Conservation (phyloP, 2,329 filamentous ascomycete genomes). For the Trichocomaceae sp. region DNA sequence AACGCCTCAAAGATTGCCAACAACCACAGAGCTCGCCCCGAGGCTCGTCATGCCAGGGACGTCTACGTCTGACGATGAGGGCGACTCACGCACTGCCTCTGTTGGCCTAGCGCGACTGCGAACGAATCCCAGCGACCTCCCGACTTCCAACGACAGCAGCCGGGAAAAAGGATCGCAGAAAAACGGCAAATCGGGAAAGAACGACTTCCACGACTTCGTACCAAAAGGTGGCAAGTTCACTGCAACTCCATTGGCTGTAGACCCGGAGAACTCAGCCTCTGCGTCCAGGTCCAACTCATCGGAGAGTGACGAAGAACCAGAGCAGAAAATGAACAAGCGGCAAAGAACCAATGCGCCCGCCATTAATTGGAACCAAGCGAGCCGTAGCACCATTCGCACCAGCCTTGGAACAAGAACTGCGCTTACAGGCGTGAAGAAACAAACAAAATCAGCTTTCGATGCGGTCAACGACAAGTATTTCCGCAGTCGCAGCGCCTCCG, state of each 20-base stretch:
- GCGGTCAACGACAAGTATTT: conserved; percentile 33
- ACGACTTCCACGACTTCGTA: conserved; percentile 31
- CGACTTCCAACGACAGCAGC: conserved; percentile 20
- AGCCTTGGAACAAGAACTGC: conserved; percentile 30
- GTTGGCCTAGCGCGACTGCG: conserved; percentile 35
- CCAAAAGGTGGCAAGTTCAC: conserved; percentile 33
- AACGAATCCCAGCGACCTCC: conserved; percentile 17
- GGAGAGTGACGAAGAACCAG: conserved; percentile 15
- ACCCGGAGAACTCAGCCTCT: conserved; percentile 25
- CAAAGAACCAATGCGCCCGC: conserved; percentile 21
- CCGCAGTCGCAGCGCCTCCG: conserved; percentile 32
- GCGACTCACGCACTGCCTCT: conserved; percentile 43
- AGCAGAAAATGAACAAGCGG: conserved; percentile 12
- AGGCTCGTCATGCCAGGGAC: conserved; percentile 1
- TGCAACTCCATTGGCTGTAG: conserved; percentile 26
- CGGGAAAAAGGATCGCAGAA: conserved; percentile 25
- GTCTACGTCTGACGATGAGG: conserved; percentile 27
- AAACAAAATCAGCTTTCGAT: conserved; percentile 23
- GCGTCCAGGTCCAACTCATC: conserved; percentile 24
- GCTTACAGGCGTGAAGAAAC: conserved; percentile 15
- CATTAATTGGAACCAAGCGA: conserved; percentile 42
- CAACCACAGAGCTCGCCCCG: not conserved
- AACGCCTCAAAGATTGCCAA: not conserved
- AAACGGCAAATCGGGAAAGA: conserved; percentile 17
- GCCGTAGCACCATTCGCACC: conserved; percentile 37